Conservation (phyloP, 176 grass and related monocot genomes). For the Chloris gayana region DNA sequence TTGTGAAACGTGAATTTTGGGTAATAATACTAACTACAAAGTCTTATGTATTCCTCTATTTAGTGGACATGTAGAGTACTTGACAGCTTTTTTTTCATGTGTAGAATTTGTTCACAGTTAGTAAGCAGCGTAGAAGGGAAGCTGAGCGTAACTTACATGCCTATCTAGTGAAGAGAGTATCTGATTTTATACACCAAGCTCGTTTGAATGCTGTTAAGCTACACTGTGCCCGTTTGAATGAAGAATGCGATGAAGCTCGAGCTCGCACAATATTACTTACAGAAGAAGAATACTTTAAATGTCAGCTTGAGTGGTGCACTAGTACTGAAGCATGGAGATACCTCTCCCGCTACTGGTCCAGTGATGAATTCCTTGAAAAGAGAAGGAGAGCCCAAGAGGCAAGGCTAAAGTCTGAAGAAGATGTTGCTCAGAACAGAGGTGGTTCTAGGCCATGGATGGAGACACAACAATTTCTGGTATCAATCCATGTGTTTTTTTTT, state of each 20-base stretch:
- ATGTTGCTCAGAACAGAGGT: background rate
- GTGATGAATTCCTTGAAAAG: background rate
- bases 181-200: constrained; percentile 4
- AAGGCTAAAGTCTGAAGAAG: background rate
- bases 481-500: background rate
- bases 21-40: background rate
- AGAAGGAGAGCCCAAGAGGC: background rate
- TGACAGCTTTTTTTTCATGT: background rate
- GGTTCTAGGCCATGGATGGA: background rate
- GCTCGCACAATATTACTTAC: too few species aligned
- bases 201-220: too few species aligned
- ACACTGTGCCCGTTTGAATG: too few species aligned
- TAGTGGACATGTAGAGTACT: background rate
- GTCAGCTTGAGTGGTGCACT: background rate
- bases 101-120: background rate
- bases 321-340: background rate
- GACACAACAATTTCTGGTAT: constrained; percentile 7
- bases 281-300: too few species aligned
- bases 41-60: background rate
- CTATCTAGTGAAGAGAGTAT: background rate
- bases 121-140: background rate
- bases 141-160: background rate
- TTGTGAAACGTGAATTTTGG: background rate
- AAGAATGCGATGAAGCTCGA: too few species aligned
- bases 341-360: background rate